Conservation (phyloP, 108 stramenopile species). For the Schizochytrium sp. region DNA sequence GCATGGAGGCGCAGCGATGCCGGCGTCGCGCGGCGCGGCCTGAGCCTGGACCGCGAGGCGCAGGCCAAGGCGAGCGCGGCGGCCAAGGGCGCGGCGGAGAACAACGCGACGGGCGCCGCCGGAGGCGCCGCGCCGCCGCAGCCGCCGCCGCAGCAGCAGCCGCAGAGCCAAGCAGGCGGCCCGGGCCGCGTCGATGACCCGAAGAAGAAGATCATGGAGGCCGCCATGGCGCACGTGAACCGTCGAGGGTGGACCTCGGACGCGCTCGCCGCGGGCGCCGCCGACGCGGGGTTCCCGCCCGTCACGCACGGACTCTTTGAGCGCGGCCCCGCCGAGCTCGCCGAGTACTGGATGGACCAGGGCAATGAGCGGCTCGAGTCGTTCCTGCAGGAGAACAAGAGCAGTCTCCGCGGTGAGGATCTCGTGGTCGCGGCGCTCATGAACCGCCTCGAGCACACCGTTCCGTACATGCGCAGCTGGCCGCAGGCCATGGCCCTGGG, state of each 20-base stretch:
- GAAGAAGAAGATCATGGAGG: neutral
- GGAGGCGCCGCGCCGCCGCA: too few relatives aligned
- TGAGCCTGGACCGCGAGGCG: too few relatives aligned
- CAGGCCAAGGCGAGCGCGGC: too few relatives aligned
- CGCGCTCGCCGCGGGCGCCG: neutral
- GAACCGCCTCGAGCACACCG: neutral
- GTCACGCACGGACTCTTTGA: neutral
- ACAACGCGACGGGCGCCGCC: too few relatives aligned
- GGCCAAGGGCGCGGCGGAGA: too few relatives aligned
- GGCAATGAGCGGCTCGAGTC: neutral
- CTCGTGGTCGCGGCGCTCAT: neutral
- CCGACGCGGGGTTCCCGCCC: neutral
- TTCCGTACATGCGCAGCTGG: slow-evolving; percentile 7
- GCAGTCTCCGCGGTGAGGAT: neutral
- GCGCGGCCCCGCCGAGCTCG: slow-evolving; percentile 11
- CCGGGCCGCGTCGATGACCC: neutral
- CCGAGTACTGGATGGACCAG: slow-evolving; percentile 2
- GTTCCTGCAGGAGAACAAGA: neutral
- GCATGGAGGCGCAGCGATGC: too few relatives aligned
- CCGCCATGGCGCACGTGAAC: neutral
- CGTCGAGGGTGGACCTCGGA: neutral
- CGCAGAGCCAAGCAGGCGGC: too few relatives aligned
- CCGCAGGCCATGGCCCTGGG: slow-evolving; percentile 11
- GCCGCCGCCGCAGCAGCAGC: too few relatives aligned
- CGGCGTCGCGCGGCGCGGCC: too few relatives aligned